Evolutionary conservation across 1,139 yeast genomes (phyloP), one percentile per base, ranked within the genome.

Genomic region (Chernovozyma aurita): DNA sequence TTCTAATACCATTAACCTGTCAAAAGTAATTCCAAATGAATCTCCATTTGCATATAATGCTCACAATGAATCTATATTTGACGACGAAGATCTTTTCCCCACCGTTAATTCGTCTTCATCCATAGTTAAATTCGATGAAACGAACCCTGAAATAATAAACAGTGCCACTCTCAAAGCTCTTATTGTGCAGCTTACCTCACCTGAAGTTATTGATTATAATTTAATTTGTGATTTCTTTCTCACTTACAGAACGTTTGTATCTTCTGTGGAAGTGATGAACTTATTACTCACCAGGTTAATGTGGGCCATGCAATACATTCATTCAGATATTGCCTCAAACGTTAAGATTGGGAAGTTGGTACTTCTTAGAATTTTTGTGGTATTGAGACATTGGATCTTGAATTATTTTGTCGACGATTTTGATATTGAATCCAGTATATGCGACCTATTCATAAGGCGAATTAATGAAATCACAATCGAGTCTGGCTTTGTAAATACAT

Each of bases 361-460:
- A 1, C 64, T 86, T n/a, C 74, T 90, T 28, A 72, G 97, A 47
- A 82, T 95, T 0, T 92, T 90, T 63, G 96, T 87, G 28, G 81
- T 85, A 25, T 52, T 92, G 33, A 73, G 97, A 49, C 95, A 87
- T 59, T 92, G 97, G 95, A 61, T 92, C 24, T 61, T 85, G 42
- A 90, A 84, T 53, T 82, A 82, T 52, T 84, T 81, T 48, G 65
- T 74, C 31, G 86, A 82, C 48, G 92, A 84, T 52, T 84, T 83
- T 50, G 62, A 78, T 32, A 50, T 67, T 11, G 67, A 77, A 43
- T 47, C 48, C 3, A 50, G 56, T 17, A 50, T 83, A 28, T 68
- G 88, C 47, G 65, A 63, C 33, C 43, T 56, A 11, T 76, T 81
- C 45, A 60, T 74, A 3, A 46, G 54, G n/a, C 68, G 70, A 26